Conservation (phyloP, 1,284 basidiomycete species). For the Ceratobasidium theobromae region DNA sequence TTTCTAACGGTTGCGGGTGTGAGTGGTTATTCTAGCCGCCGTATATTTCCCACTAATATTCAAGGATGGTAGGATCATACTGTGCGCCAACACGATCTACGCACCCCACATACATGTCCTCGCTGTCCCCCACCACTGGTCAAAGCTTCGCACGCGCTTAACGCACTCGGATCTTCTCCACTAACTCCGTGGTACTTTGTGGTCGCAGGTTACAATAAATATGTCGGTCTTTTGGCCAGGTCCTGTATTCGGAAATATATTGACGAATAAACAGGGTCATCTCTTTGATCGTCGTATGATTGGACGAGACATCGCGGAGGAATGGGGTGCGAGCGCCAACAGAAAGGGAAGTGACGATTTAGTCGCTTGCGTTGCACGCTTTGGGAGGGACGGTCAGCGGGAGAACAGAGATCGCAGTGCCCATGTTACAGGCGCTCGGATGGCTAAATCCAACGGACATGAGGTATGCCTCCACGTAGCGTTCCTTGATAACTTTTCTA, state of each 20-base stretch:
- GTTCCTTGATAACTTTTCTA: not conserved
- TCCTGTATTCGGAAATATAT: no score
- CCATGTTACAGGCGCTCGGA: constrained; percentile 78
- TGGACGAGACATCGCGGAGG: constrained; percentile 60
- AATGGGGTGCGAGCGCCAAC: constrained; percentile 63
- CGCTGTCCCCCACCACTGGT: constrained; percentile 70
- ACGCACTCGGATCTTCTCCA: constrained; percentile 65
- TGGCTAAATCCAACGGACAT: constrained; percentile 74
- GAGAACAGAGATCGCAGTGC: constrained; percentile 48
- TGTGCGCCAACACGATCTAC: constrained; percentile 86
- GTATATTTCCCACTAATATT: not conserved
- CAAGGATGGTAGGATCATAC: constrained; percentile 54
- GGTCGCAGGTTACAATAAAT: constrained; percentile 69
- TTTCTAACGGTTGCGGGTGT: constrained; percentile 88
- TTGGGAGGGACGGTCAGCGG: constrained; percentile 57
- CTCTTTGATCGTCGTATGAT: constrained; percentile 85
- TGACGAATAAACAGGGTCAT: constrained; percentile 60
- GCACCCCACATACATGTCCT: constrained; percentile 63
- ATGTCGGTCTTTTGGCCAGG: no score
- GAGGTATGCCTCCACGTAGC: constrained; percentile 56
- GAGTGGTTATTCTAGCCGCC: constrained; percentile 37
- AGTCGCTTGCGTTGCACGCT: constrained; percentile 82
- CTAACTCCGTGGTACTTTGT: constrained; percentile 73
- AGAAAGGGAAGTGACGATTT: constrained; percentile 49
- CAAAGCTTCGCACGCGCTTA: constrained; percentile 59